Percentiles rank a stretch among this genome's conserved stretches.
These are phyloP conservation scores for Cicer chorassanicum DNA, from an alignment of 306 rosid species.

Conservation along the genomic window DNA sequence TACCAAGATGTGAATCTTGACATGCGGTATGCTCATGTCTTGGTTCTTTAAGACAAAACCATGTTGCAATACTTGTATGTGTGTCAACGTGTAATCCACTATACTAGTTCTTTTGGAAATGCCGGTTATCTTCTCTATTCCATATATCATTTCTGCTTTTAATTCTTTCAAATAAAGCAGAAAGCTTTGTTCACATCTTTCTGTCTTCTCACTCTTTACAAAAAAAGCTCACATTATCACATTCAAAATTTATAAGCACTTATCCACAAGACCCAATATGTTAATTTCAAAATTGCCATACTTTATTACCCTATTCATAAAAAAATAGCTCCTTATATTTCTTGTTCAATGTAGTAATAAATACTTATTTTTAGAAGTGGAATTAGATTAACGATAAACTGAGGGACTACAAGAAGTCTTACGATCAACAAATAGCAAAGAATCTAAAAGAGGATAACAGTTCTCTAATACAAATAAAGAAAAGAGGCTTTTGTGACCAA, in stretches of 20 bases:
- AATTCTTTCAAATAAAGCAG: constrained; percentile 15
- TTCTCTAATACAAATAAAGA: too few species aligned
- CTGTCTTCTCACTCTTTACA: constrained; percentile 18
- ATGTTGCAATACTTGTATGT: constrained; percentile 24
- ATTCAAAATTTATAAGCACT: background rate
- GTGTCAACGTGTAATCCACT: constrained; percentile 24
- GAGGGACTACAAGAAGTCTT: too few species aligned
- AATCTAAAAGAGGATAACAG: too few species aligned
- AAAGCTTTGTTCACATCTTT: constrained; percentile 24
- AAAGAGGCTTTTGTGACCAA: too few species aligned
- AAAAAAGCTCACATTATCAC: background rate
- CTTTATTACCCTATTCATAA: too few species aligned
- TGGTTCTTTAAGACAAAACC: constrained; percentile 35
- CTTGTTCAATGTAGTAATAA: too few species aligned
- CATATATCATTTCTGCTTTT: constrained; percentile 2
- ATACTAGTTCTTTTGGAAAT: constrained; percentile 30
- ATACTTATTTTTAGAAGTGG: too few species aligned
- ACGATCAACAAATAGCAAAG: too few species aligned
- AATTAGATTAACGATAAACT: too few species aligned
- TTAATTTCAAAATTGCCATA: too few species aligned
- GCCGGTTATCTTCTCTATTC: constrained; percentile 6
- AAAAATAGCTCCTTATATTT: too few species aligned
- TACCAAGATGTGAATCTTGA: constrained; percentile 7
- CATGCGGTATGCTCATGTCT: constrained; percentile 38
- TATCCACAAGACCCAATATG: background rate